These are phyloP conservation scores for Prinsepia uniflora DNA, from an alignment of 306 rosid genomes.

Conservation along the genomic window DNA sequence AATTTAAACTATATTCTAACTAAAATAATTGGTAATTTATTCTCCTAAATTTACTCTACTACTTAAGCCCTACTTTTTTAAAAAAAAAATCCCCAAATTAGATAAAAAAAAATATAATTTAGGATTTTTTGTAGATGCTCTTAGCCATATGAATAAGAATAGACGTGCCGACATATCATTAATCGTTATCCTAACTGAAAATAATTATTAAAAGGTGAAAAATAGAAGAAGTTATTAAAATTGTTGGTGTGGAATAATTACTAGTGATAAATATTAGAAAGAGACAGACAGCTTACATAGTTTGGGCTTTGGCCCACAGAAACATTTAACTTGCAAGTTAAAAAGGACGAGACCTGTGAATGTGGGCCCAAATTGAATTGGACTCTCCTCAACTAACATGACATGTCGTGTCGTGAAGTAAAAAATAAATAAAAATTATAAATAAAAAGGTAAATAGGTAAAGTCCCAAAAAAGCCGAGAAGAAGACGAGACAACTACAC, in stretches of 20 bases:
- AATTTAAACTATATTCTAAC: too few relatives aligned
- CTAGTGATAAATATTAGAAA: background rate
- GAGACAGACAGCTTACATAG: background rate
- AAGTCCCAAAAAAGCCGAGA: constrained; percentile 12
- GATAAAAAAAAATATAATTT: too few relatives aligned
- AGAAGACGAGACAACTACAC: constrained; percentile 14
- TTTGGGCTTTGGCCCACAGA: background rate
- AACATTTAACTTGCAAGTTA: background rate
- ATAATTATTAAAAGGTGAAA: background rate
- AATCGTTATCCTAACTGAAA: too few relatives aligned
- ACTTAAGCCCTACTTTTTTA: too few relatives aligned
- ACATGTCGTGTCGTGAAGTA: background rate
- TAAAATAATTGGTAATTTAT: too few relatives aligned
- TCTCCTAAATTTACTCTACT: too few relatives aligned
- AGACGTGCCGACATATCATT: too few relatives aligned
- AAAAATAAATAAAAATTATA: background rate
- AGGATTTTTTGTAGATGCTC: too few relatives aligned
- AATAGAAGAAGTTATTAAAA: too few relatives aligned
- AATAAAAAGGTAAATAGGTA: background rate
- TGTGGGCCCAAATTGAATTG: background rate
- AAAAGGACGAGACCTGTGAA: background rate
- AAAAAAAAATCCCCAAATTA: too few relatives aligned
- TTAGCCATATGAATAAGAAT: too few relatives aligned
- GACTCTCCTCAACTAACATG: background rate
- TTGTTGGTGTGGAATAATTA: background rate